These are phyloP conservation scores for Russula sp. DNA, from an alignment of 768 basidiomycete genomes.

Conservation along the genomic window DNA sequence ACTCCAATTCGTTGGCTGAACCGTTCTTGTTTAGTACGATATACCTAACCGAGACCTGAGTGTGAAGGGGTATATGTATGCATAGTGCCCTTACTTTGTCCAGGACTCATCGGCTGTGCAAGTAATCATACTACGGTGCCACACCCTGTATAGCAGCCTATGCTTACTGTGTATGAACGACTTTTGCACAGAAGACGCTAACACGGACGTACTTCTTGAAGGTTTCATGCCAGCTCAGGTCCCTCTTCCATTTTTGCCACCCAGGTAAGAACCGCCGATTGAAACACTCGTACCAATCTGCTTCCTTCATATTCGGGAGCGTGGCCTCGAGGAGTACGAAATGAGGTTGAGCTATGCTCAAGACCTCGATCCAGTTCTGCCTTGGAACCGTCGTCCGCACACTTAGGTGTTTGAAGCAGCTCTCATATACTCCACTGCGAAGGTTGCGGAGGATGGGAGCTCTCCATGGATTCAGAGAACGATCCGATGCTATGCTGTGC, in stretches of 20 bases:
- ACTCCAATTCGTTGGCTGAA: slow-evolving; percentile 64
- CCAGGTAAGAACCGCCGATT: slow-evolving; percentile 65
- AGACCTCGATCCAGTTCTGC: slow-evolving; percentile 75
- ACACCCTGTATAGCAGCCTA: slow-evolving; percentile 57
- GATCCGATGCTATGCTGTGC: slow-evolving; percentile 52
- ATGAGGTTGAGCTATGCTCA: slow-evolving; percentile 52
- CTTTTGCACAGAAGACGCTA: neutral
- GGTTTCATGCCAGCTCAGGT: slow-evolving; percentile 54
- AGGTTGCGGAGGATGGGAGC: slow-evolving; percentile 60
- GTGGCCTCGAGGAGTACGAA: slow-evolving; percentile 66
- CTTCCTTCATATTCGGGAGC: slow-evolving; percentile 56
- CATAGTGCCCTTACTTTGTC: slow-evolving; percentile 53
- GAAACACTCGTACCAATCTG: slow-evolving; percentile 75
- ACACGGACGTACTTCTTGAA: slow-evolving; percentile 53
- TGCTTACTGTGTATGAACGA: slow-evolving; percentile 19
- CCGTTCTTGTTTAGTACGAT: slow-evolving; percentile 72
- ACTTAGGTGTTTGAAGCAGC: slow-evolving; percentile 51
- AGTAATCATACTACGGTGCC: slow-evolving; percentile 61
- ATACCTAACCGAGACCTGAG: slow-evolving; percentile 42
- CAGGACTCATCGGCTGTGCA: slow-evolving; percentile 79
- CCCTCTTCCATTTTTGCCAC: slow-evolving; percentile 68
- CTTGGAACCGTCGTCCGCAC: slow-evolving; percentile 60
- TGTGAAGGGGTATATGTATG: slow-evolving; percentile 1
- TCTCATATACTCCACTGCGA: slow-evolving; percentile 41
- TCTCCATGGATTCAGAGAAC: slow-evolving; percentile 71